Conservation (phyloP, 805 yeast genomes). For the Candida coquimbonensis region DNA sequence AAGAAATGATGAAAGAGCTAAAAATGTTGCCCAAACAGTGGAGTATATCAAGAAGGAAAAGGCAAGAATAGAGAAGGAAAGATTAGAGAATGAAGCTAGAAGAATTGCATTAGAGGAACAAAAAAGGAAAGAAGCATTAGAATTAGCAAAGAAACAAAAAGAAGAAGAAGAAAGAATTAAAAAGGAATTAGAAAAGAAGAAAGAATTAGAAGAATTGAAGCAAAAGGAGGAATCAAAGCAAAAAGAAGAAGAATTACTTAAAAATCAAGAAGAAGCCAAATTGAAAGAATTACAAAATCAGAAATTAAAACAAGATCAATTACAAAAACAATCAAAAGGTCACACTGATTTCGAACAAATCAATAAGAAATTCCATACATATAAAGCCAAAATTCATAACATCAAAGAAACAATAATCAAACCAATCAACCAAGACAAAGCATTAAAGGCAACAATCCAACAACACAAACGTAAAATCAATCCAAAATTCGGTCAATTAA, state of each 20-base stretch:
- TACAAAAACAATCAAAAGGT: constrained; percentile 23
- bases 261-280: constrained; percentile 11
- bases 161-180: constrained; percentile 11
- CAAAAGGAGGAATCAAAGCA: not conserved
- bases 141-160: constrained; percentile 2
- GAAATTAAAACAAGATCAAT: constrained; percentile 6
- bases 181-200: constrained; percentile 8
- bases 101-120: constrained; percentile 14
- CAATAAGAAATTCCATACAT: constrained; percentile 37
- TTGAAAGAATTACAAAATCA: constrained; percentile 20
- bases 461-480: constrained; percentile 70
- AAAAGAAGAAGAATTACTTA: constrained; percentile 9
- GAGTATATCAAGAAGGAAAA: constrained; percentile 11
- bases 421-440: constrained; percentile 46
- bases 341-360: constrained; percentile 30
- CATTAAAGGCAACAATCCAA: constrained; percentile 45
- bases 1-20: constrained; percentile 5
- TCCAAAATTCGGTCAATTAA: constrained; percentile 88
- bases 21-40: constrained; percentile 15
- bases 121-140: constrained; percentile 8
- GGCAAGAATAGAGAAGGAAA: constrained; percentile 11
- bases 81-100: constrained; percentile 6
- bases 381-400: constrained; percentile 44
- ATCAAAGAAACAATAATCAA: constrained; percentile 56
- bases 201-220: constrained; percentile 11